These are phyloP conservation scores for Madurella fahalii DNA, from an alignment of 2,329 filamentous ascomycete genomes.

Conservation along the genomic window DNA sequence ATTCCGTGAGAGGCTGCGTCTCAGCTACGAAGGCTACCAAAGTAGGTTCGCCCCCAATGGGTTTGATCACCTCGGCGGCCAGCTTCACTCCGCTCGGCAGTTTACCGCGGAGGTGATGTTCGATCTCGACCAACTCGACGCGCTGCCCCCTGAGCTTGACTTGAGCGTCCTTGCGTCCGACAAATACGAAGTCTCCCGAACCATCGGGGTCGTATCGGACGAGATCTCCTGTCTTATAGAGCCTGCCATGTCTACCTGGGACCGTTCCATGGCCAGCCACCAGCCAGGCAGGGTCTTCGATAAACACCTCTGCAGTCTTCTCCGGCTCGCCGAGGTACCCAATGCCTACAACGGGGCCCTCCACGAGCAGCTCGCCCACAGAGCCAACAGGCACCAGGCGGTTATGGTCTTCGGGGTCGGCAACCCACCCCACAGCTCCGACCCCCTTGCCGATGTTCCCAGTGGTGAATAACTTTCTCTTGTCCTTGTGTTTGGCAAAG, in stretches of 20 bases:
- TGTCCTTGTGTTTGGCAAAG: conserved; percentile 23
- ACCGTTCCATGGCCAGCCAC: conserved; percentile 29
- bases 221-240: conserved; percentile 49
- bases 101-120: conserved; percentile 33
- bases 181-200: conserved; percentile 34
- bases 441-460: conserved; percentile 45
- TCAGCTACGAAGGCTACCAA: conserved; percentile 32
- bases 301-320: conserved; percentile 32
- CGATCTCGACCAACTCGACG: conserved; percentile 51
- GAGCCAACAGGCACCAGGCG: conserved; percentile 29
- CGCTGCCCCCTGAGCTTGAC: conserved; percentile 57
- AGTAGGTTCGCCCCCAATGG: conserved; percentile 21
- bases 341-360: conserved; percentile 44
- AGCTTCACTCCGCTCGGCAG: conserved; percentile 38
- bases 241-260: conserved; percentile 50
- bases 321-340: conserved; percentile 44
- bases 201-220: conserved; percentile 41
- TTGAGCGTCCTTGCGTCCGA: conserved; percentile 55
- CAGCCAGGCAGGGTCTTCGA: conserved; percentile 25
- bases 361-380: conserved; percentile 36
- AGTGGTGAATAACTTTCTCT: conserved; percentile 19
- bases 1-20: neutral
- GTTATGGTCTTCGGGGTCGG: conserved; percentile 28
- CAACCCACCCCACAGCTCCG: conserved; percentile 35
- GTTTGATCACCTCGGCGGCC: conserved; percentile 44